Evolutionary conservation across 176 grass and related monocot species (phyloP).

Genomic region (Guadua angustifolia): DNA sequence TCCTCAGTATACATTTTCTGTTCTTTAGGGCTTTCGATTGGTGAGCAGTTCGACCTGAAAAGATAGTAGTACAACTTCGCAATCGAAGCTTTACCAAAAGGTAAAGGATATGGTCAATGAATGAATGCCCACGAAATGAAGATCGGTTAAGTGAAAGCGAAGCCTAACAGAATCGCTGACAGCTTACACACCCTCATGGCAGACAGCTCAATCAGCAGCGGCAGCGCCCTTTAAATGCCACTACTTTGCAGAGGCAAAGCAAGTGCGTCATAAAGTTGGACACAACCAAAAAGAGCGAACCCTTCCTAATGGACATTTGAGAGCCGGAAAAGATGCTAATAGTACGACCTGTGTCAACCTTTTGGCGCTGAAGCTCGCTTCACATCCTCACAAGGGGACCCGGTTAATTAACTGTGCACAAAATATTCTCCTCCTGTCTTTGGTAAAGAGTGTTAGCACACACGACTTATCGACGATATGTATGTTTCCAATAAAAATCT

Average conservation of each 20-base stretch:
- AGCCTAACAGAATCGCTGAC: conserved; percentile 34
- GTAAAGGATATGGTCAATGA: neutral
- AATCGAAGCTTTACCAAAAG: conserved; percentile 32
- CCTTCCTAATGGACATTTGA: neutral
- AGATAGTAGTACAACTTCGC: conserved; percentile 3
- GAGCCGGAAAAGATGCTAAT: conserved; percentile 24
- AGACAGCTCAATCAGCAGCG: conserved; percentile 31
- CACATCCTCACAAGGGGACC: neutral
- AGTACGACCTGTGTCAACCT: neutral
- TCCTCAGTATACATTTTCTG: neutral
- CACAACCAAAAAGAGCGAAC: conserved; percentile 48
- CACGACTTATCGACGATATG: neutral
- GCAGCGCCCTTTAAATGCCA: conserved; percentile 36
- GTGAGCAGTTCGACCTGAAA: neutral
- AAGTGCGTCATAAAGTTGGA: conserved; percentile 43
- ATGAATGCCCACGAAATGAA: conserved; percentile 8
- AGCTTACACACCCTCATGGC: conserved; percentile 28
- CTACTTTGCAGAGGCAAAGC: conserved; percentile 34
- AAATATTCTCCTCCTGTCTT: neutral
- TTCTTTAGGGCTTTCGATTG: neutral
- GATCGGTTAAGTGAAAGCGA: conserved; percentile 41
- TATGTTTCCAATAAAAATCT: conserved; percentile 13
- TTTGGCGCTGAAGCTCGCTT: conserved; percentile 6
- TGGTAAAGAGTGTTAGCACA: neutral
- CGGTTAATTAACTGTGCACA: neutral